Base-by-base conservation (phyloP, 192 early-diverging fungal species). In the Radiomyces spectabilis region DNA sequence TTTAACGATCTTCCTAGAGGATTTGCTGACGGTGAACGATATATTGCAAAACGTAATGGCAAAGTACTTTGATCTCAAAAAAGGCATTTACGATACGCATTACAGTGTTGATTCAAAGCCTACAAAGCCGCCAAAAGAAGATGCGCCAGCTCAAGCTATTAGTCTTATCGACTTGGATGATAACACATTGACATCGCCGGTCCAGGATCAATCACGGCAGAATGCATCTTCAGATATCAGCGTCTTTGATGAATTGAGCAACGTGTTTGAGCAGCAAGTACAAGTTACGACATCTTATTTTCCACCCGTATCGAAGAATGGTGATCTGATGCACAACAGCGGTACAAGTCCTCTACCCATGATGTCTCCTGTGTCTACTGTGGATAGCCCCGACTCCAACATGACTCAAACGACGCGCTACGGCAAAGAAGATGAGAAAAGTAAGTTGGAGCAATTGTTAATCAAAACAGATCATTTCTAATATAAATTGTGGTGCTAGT, bases 31-130 rank as follows among this genome's bases (percentile, higher is more conserved):
- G 18, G 39, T 89, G 27, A 88, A 91, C 41, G 85, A 91, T 43
- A 59, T 85, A 22, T 80, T 93, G 46, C 91, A 89, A 55, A 82
- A 66, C 29, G 90, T 87, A 0, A 60, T 91, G 8, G 73, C 75
- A 41, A 87, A 87, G 55, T 86, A 89, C 47, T 59, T 63, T 1
- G 76, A 81, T 42, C 49, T 75, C 4, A 64, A 67, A 55, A 64
- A 64, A 21, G 76, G 76, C 3, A 67, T 73, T 31, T 63, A 72
- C 9, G 57, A 68, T 31, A 75, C 41, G 42, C 64, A 51, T 15
- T 63, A 63, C 41, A 60, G 56, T 32, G 42, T 62, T 41, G 41
- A 18, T 18, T 37, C 31, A 3, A 41, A 19, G 19, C 30, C 33
- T 6, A 33, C 12, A 15, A 30, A 24, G 26, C 22, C 25, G 16